Conservation (phyloP, 2,329 filamentous ascomycete species). For the Annulohypoxylon truncatum region DNA sequence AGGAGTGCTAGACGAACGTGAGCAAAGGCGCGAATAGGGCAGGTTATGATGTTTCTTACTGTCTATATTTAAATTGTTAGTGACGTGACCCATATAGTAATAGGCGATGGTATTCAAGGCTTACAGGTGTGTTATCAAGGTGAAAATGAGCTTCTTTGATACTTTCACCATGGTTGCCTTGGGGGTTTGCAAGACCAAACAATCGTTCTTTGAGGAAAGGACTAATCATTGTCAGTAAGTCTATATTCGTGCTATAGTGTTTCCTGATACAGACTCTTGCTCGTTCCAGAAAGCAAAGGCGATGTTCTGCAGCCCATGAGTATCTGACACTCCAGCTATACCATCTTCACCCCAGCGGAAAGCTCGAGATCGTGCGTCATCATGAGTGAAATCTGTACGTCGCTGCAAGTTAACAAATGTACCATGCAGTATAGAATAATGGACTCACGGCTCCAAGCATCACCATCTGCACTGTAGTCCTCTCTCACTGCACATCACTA, state of each 20-base stretch:
- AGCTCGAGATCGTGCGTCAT: constrained; percentile 86
- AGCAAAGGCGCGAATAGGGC: constrained; percentile 21
- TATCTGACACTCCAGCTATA: constrained; percentile 92
- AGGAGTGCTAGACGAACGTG: constrained; percentile 76
- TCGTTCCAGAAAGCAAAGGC: constrained; percentile 98
- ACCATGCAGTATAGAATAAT: constrained; percentile 15
- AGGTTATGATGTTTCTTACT: constrained; percentile 50
- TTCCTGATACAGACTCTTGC: constrained; percentile 74
- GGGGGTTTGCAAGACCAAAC: constrained; percentile 94
- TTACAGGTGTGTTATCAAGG: constrained; percentile 87
- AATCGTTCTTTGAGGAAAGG: constrained; percentile 94
- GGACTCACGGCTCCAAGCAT: constrained; percentile 92
- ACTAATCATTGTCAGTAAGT: constrained; percentile 64
- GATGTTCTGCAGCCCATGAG: constrained; percentile 90
- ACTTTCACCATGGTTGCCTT: constrained; percentile 97
- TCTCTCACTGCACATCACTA: constrained; percentile 73
- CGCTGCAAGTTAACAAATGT: constrained; percentile 43
- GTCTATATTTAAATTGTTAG: constrained; percentile 55
- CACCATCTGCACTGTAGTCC: constrained; percentile 89
- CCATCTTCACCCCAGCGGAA: constrained; percentile 98
- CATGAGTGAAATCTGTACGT: constrained; percentile 85
- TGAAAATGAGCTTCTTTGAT: constrained; percentile 98
- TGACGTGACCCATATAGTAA: constrained; percentile 2
- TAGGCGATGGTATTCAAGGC: constrained; percentile 43
- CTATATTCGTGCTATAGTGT: constrained; percentile 1